These are phyloP conservation scores for Russula sp. DNA, from an alignment of 768 basidiomycete species.

Conservation along the genomic window DNA sequence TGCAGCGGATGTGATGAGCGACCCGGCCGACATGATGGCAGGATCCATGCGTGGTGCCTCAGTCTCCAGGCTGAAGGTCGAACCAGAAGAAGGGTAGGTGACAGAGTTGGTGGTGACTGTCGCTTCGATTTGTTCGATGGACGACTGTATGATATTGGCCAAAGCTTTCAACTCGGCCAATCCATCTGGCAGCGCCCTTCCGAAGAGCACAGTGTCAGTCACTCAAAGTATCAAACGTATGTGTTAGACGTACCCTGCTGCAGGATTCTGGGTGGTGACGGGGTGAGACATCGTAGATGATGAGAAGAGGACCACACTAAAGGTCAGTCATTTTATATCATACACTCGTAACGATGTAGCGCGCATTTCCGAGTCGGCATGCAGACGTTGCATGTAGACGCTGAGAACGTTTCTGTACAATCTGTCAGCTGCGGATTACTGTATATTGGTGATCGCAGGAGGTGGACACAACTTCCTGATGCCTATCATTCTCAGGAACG, in stretches of 20 bases:
- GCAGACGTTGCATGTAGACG: too few species aligned
- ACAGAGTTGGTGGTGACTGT: background rate
- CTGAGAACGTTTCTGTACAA: too few species aligned
- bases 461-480: too few species aligned
- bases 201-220: background rate
- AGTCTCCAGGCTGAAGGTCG: constrained; percentile 1
- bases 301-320: too few species aligned
- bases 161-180: constrained; percentile 2
- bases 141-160: constrained; percentile 13
- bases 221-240: background rate
- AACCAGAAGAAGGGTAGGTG: constrained; percentile 3
- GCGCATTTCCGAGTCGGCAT: too few species aligned
- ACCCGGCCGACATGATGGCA: constrained; percentile 8
- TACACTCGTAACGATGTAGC: too few species aligned
- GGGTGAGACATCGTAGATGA: too few species aligned
- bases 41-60: constrained; percentile 15
- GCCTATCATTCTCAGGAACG: too few species aligned
- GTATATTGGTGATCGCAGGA: too few species aligned
- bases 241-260: background rate
- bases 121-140: constrained; percentile 8
- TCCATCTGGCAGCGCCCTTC: background rate
- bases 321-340: too few species aligned
- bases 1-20: constrained; percentile 17
- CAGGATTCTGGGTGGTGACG: background rate
- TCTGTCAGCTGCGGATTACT: too few species aligned